phyloP scores from a whole-genome alignment of 805 yeast genomes.

The Candida sphagnicola region DNA sequence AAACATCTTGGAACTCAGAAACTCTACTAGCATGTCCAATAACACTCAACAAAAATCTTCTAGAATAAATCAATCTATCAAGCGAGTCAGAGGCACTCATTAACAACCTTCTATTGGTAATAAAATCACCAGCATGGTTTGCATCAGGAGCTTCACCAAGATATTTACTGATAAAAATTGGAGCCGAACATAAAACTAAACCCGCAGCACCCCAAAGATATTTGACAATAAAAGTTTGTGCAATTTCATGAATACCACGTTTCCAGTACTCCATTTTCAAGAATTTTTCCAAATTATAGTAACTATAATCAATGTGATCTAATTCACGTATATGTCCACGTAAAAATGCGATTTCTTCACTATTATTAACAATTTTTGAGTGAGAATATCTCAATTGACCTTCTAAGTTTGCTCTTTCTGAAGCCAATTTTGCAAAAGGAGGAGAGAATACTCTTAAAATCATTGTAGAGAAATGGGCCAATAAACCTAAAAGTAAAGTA shows the following conservation, averaged over 20 bases:
- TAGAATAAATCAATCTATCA: conserved; percentile 80
- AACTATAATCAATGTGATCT: conserved; percentile 70
- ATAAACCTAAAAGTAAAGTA: conserved; percentile 68
- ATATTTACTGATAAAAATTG: conserved; percentile 67
- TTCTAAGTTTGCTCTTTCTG: conserved; percentile 73
- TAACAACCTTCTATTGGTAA: conserved; percentile 81
- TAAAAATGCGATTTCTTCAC: conserved; percentile 84
- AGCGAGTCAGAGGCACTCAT: conserved; percentile 83
- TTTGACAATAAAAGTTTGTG: conserved; percentile 84
- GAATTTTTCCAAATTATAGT: conserved; percentile 77
- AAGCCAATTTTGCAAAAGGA: conserved; percentile 78
- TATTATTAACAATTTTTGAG: conserved; percentile 71
- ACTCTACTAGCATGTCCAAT: conserved; percentile 79
- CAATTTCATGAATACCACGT: conserved; percentile 74
- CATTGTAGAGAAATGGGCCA: conserved; percentile 78
- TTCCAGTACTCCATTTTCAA: conserved; percentile 71
- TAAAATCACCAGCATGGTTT: conserved; percentile 71
- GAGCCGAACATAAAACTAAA: conserved; percentile 78
- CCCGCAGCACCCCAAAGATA: conserved; percentile 98
- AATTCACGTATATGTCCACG: conserved; percentile 79
- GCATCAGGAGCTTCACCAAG: conserved; percentile 41
- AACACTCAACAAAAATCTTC: conserved; percentile 78
- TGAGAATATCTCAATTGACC: conserved; percentile 82
- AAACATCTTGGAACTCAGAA: conserved; percentile 60
- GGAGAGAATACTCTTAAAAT: conserved; percentile 77